Conservation (phyloP, 2,329 filamentous ascomycete genomes). For the Curvularia verruculosa region DNA sequence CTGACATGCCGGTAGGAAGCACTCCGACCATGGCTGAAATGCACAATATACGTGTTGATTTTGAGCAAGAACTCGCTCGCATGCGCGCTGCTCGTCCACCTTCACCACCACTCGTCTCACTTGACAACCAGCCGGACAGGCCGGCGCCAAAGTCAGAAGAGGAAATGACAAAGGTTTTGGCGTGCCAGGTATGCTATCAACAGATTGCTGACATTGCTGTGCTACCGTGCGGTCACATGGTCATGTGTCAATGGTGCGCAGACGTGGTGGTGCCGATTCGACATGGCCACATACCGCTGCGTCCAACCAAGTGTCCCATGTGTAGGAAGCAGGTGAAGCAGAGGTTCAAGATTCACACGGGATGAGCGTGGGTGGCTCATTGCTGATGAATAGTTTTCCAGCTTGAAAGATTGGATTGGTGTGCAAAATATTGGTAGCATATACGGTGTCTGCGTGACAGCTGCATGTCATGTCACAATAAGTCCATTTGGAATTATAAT, state of each 20-base stretch:
- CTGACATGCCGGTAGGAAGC: neutral
- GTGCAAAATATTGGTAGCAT: neutral
- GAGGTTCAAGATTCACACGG: conserved; percentile 48
- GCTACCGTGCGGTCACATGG: conserved; percentile 61
- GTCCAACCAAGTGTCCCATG: conserved; percentile 52
- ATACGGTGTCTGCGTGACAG: neutral
- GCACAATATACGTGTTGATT: neutral
- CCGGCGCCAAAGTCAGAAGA: conserved; percentile 56
- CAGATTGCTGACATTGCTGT: conserved; percentile 60
- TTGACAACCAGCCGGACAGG: conserved; percentile 56
- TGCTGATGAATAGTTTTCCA: neutral
- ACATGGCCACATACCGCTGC: conserved; percentile 50
- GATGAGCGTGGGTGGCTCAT: conserved; percentile 8
- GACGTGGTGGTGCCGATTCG: conserved; percentile 56
- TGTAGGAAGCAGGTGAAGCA: conserved; percentile 56
- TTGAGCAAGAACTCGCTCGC: conserved; percentile 4
- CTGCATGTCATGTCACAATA: neutral
- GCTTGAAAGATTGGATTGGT: neutral
- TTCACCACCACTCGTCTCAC: conserved; percentile 35
- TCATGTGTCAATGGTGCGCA: conserved; percentile 63
- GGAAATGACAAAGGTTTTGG: conserved; percentile 57
- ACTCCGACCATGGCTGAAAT: neutral
- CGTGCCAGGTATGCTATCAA: conserved; percentile 61
- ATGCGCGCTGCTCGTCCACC: conserved; percentile 20
- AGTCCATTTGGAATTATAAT: neutral